phyloP scores from a whole-genome alignment of 2,329 filamentous ascomycete species.

The Ophiocordyceps robertsii region DNA sequence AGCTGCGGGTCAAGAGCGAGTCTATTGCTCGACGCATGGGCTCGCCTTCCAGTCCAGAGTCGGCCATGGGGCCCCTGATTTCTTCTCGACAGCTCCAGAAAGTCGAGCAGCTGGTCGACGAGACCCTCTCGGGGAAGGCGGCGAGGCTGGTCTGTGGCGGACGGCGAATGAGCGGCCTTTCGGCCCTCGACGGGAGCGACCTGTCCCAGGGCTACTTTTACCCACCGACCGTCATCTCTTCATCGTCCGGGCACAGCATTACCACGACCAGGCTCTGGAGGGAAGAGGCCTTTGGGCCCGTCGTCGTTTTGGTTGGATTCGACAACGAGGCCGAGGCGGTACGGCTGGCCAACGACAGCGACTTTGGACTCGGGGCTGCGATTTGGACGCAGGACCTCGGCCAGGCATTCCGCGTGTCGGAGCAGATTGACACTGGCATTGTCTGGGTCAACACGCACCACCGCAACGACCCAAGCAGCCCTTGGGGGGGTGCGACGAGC shows the following conservation, averaged over 20 bases:
- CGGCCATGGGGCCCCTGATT: constrained; percentile 52
- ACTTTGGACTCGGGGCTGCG: constrained; percentile 64
- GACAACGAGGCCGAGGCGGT: constrained; percentile 60
- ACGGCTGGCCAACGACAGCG: constrained; percentile 56
- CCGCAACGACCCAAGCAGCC: constrained; percentile 57
- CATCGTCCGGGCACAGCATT: constrained; percentile 43
- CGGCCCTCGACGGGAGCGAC: constrained; percentile 34
- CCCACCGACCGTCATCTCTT: constrained; percentile 58
- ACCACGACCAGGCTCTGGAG: constrained; percentile 57
- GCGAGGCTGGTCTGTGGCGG: constrained; percentile 29
- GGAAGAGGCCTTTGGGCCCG: constrained; percentile 75
- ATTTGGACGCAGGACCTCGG: constrained; percentile 65
- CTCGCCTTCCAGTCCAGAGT: constrained; percentile 38
- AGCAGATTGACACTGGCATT: constrained; percentile 53
- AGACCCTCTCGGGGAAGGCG: constrained; percentile 42
- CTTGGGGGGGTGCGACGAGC: constrained; percentile 52
- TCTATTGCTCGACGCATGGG: constrained; percentile 42
- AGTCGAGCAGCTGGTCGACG: constrained; percentile 51
- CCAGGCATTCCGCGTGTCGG: constrained; percentile 63
- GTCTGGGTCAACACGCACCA: constrained; percentile 51
- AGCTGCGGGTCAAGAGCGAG: constrained; percentile 50
- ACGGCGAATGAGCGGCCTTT: constrained; percentile 29
- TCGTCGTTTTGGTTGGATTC: constrained; percentile 64
- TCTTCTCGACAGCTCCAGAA: constrained; percentile 49
- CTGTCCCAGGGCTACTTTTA: constrained; percentile 58